These are phyloP conservation scores for Talaromyces piceae DNA, from an alignment of 2,329 filamentous ascomycete genomes.

Conservation along the genomic window DNA sequence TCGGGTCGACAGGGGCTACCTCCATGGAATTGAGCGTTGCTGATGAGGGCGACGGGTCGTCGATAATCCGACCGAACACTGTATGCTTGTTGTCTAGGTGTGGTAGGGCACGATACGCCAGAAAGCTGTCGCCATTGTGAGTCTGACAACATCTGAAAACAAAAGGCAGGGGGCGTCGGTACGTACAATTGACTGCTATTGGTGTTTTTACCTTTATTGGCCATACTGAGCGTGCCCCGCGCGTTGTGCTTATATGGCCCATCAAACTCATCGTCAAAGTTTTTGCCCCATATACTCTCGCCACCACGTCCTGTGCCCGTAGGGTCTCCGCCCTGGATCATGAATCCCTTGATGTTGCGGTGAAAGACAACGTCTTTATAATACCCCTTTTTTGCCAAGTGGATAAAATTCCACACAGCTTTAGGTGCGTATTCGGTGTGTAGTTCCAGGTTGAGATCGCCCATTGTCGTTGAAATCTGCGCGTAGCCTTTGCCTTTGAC, in stretches of 20 bases:
- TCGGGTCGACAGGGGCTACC: constrained; percentile 61
- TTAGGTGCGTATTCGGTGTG: constrained; percentile 85
- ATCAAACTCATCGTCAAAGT: constrained; percentile 89
- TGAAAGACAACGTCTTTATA: constrained; percentile 82
- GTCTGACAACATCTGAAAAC: not conserved
- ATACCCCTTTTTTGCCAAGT: constrained; percentile 80
- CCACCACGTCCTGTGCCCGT: constrained; percentile 90
- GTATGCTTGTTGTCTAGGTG: constrained; percentile 95
- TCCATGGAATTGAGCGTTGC: constrained; percentile 64
- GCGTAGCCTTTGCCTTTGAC: constrained; percentile 89
- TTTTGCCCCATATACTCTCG: constrained; percentile 83
- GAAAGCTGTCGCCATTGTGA: constrained; percentile 50
- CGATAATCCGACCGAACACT: constrained; percentile 83
- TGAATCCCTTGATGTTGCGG: constrained; percentile 89
- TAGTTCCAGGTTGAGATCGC: constrained; percentile 79
- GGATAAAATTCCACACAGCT: constrained; percentile 95
- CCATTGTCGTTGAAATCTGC: constrained; percentile 76
- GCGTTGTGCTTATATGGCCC: constrained; percentile 77
- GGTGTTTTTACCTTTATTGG: constrained; percentile 97
- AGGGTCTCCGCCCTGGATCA: constrained; percentile 96
- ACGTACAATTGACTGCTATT: constrained; percentile 78
- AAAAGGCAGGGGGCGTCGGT: not conserved
- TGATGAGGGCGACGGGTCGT: constrained; percentile 46
- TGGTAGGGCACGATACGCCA: constrained; percentile 74
- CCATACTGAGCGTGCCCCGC: constrained; percentile 82